Evolutionary conservation across 2,329 filamentous ascomycete species (phyloP), one percentile per base, ranked within the genome.

Genomic region (Celoporthe dispersa): DNA sequence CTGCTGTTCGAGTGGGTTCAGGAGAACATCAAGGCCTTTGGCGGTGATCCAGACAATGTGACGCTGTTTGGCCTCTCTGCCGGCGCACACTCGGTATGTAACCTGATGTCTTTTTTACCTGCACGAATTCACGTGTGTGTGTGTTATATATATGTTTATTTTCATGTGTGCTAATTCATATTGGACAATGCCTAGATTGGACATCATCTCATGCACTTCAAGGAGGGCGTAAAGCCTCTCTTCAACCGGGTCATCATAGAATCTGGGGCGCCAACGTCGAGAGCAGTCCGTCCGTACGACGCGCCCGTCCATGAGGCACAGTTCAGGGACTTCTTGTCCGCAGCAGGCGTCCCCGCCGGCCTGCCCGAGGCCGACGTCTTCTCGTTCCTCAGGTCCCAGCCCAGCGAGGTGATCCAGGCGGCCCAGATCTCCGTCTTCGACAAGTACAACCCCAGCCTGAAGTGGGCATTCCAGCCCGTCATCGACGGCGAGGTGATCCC

Each of bases 381-480:
- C 70, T 72, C 78, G 0, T 81, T 80, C 16, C 80, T 89, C n/a
- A 77, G 77, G 11, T 73, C 74, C 79, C 72, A 82, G 0, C 78
- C 81, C 9, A 70, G 71, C 1, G 68, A 73, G 0, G 68, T 69
- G 5, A 75, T 83, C 33, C 75, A 77, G 44, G 68, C 66, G 0
- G 81, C 81, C 1, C 79, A 80, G n/a, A 75, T 77, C 5, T 69
- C 71, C 9, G 77, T 81, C 1, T 83, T 78, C 59, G 70, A 76
- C 44, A 72, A 73, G 39, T 82, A 81, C 72, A 77, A 79, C 67
- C 75, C 76, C 1, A 77, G 78, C 16, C 73, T 83, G 33, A 77
- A 79, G 4, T 83, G 81, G 81, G 77, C 87, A 0, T 90, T 88
- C 77, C 87, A 88, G 73, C 87, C 86, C 0, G 85, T 87, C 5